A percentile compares a stretch with the other conserved stretches of the same genome.
phyloP scores from a whole-genome alignment of 1,139 yeast species.

The Suhomyces anneliseae region DNA sequence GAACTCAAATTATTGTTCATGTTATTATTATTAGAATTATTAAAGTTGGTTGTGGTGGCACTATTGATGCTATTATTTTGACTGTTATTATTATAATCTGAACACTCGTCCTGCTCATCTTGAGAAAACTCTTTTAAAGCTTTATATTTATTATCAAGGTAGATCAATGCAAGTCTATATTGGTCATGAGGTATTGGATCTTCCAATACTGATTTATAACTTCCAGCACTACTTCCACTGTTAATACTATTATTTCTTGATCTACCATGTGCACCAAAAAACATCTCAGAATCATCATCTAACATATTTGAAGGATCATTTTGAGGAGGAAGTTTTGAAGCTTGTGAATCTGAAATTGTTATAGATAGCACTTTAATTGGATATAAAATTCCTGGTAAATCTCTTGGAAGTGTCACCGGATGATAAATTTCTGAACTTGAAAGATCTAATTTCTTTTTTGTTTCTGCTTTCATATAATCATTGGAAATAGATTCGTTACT shows the following conservation, averaged over 20 bases:
- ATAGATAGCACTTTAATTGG: conserved; percentile 25
- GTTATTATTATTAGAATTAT: not conserved
- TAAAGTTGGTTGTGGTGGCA: not conserved
- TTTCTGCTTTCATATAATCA: conserved; percentile 14
- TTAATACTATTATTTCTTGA: conserved; percentile 8
- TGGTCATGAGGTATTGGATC: conserved; percentile 4
- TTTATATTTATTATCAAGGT: conserved; percentile 24
- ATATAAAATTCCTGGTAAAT: conserved; percentile 30
- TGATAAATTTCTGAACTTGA: conserved; percentile 1
- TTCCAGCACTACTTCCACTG: conserved; percentile 1
- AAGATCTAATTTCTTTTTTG: conserved; percentile 5
- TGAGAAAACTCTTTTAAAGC: conserved; percentile 19
- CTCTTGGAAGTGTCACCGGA: conserved; percentile 30
- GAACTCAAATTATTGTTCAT: not conserved
- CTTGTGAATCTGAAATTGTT: conserved; percentile 4
- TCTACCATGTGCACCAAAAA: conserved; percentile 1
- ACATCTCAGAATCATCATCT: conserved; percentile 5
- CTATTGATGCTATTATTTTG: not conserved
- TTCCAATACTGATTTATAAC: not conserved
- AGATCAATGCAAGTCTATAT: conserved; percentile 29
- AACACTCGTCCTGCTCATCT: conserved; percentile 3
- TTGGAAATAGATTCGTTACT: conserved; percentile 20
- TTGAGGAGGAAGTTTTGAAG: not conserved
- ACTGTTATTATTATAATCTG: conserved; percentile 1
- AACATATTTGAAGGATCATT: not conserved